Conservation (phyloP, 805 yeast species). For the Myxozyma mucilagina region DNA sequence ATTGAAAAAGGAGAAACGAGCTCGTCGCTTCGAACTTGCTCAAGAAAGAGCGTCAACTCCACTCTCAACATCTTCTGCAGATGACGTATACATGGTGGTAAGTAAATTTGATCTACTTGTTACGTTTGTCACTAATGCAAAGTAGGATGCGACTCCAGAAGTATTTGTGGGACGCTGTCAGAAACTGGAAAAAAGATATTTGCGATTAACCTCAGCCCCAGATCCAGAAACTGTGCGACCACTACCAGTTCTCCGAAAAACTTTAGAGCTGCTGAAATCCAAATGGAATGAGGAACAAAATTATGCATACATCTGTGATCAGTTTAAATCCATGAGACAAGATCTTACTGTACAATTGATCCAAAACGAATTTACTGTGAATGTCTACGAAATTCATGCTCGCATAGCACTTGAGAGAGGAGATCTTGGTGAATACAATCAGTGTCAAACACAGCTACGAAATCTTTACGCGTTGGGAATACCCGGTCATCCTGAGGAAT, state of each 20-base stretch:
- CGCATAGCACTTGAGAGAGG: conserved; percentile 78
- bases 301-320: conserved; percentile 82
- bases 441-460: conserved; percentile 81
- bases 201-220: conserved; percentile 88
- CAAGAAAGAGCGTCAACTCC: neutral
- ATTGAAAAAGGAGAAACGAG: conserved; percentile 42
- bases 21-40: conserved; percentile 50
- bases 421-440: conserved; percentile 93
- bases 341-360: conserved; percentile 91
- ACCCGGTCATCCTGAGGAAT: conserved; percentile 55
- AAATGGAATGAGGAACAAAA: conserved; percentile 56
- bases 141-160: conserved; percentile 20
- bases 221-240: conserved; percentile 85
- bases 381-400: conserved; percentile 83
- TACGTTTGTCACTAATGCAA: neutral
- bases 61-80: neutral
- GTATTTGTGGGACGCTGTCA: conserved; percentile 62
- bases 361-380: conserved; percentile 69
- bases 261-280: conserved; percentile 54
- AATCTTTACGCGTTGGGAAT: conserved; percentile 54
- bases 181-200: conserved; percentile 71
- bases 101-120: neutral
- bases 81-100: neutral
- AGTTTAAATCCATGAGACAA: conserved; percentile 87
- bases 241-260: conserved; percentile 54